Base-by-base conservation (phyloP, 192 early-diverging fungal species). In the Thoreauomyces humboldtii region DNA sequence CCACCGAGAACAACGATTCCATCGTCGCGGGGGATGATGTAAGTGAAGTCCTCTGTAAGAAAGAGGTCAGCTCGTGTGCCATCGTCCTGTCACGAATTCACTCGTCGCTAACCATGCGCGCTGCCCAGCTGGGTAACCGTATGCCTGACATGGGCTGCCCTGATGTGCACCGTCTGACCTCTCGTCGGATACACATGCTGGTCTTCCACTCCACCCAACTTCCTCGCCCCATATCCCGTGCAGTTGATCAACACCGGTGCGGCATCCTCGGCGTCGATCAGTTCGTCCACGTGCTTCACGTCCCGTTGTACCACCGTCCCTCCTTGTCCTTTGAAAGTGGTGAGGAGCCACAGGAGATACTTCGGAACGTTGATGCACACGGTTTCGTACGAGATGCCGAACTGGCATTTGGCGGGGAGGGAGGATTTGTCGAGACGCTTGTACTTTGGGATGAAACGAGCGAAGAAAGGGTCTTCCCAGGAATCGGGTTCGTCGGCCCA, bases 1-100 rank as follows among this genome's bases (percentile, higher is more conserved):
- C 90, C 89, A 25, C 91, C 92, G 0, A 93, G 61, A 36, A 92
- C 74, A 31, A 92, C 89, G 35, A 81, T 80, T 11, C 89, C 91
- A 63, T 89, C 82, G 14, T 80, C 78, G 14, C 91, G 79, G 2
- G 91, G 93, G 55, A 95, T 95, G n/a, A 93, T 81, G 72, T 95
- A 95, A 37, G 86, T 82, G 41, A 84, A 71, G 52, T 73, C 70
- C 27, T 58, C n/a, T n/a, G n/a, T n/a, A n/a, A n/a, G 45, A 0
- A 17, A 17, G 21, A 21, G 1, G 1, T n/a, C 1, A 44, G 17
- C 0, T n/a, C 21, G 0, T n/a, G 47, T n/a, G 28, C 43, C 28
- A 41, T 19, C n/a, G 37, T 63, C 15, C 1, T 47, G 0, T n/a
- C 22, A 15, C 46, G 17, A 15, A 63, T n/a, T 17, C 36, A 0